Base-by-base conservation (phyloP, 75 land plant genomes). In the Pinus albicaulis region DNA sequence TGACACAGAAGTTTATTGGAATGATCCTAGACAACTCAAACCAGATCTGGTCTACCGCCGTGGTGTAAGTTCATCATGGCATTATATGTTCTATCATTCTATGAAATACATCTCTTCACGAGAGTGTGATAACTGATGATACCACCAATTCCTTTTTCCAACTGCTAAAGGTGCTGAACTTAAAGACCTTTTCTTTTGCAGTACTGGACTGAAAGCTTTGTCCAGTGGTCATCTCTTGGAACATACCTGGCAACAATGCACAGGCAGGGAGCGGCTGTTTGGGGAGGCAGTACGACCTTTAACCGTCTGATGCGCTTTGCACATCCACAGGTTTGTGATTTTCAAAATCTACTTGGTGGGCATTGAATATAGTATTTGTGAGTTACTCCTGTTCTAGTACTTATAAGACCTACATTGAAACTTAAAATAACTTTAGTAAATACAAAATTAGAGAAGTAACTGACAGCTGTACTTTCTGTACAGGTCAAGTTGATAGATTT, bases 221-320 rank as follows among this genome's bases (percentile, higher is more conserved):
- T 90, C 58, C 95, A 96, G 81, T 96, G 99, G 99, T 96, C 98
- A 55, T 90, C 99, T 5, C 80, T 96, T 26, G 99, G 98, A 59
- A 92, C 95, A 74, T 96, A 92, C 75, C 56, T 96, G 81, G 99
- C 97, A 31, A 96, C 99, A 60, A 74, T 96, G 59, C 99, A 96
- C 71, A 84, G 92, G 77, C 98, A 96, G 75, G 99, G 98, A 81
- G 99, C 99, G 73, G 90, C 85, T 66, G 83, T 94, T 20, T 96
- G 98, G 99, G 99, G 99, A 48, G 99, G 99, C 25, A 90, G 88
- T 38, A 65, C 63, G 17, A 81, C 88, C 8, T 94, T 96, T 57
- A 82, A 90, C 59, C 91, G 95, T 58, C 57, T 96, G 15, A 96
- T 88, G 94, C 94, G 95, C 11, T 96, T 76, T 81, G 86, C 90